phyloP scores from a whole-genome alignment of 2,329 filamentous ascomycete genomes.

The Paraconiothyrium brasiliense region DNA sequence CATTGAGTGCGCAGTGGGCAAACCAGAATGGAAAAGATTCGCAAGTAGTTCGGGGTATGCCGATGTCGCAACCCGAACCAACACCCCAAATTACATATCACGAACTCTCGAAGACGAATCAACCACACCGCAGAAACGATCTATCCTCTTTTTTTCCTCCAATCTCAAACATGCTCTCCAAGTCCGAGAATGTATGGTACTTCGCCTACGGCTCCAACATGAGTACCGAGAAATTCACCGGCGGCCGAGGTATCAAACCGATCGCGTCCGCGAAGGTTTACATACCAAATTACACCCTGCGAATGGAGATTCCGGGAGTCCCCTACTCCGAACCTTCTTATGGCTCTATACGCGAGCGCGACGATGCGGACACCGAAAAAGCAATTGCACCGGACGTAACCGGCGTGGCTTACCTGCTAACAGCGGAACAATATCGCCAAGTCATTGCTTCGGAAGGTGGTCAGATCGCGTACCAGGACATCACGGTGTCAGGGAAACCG shows the following conservation, averaged over 20 bases:
- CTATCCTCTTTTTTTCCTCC: no score
- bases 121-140: no score
- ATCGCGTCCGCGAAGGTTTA: conserved; percentile 10
- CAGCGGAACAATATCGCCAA: conserved; percentile 20
- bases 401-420: conserved; percentile 30
- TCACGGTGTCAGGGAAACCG: conserved; percentile 2
- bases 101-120: no score
- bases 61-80: no score
- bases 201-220: conserved; percentile 36
- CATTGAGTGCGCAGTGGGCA: no score
- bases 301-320: conserved; percentile 25
- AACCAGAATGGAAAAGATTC: no score
- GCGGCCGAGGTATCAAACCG: conserved; percentile 26
- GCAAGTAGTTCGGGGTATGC: no score
- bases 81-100: no score
- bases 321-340: conserved; percentile 32
- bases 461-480: conserved; percentile 24
- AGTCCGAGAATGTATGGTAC: conserved; percentile 24
- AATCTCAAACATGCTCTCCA: no score
- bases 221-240: conserved; percentile 27
- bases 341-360: conserved; percentile 17
- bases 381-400: no score
- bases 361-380: background rate
- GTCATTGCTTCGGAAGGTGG: conserved; percentile 33
- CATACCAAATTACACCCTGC: conserved; percentile 23